Evolutionary conservation across 1,284 basidiomycete species (phyloP), one percentile per base, ranked within the genome.

Genomic region (Ustilago shanxiensis): DNA sequence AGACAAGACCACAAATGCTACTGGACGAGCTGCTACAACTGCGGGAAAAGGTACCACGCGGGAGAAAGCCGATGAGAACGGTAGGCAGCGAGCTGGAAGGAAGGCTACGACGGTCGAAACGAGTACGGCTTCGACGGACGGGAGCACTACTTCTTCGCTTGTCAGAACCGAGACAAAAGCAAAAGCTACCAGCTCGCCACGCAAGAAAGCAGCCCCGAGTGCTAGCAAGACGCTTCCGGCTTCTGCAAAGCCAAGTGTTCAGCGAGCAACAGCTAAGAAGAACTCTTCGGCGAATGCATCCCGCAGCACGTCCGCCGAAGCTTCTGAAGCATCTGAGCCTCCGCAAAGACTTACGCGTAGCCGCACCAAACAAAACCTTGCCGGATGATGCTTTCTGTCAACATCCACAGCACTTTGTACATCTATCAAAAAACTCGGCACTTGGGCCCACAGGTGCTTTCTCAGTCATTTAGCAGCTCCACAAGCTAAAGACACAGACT

Each of bases 361-460:
- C 45, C 67, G 68, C 37, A 76, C 67, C 33, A 71, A 63, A 22
- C 64, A 76, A 37, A 65, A 76, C 14, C 57, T 75, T 13, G 55
- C 49, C 22, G 66, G 58, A 7, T 74, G 59, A 69, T 18, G 22
- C 7, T 24, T 16, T 28, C 11, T 20, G 35, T 45, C 3, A n/a
- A 28, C 33, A 33, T 24, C 11, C 39, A 45, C 31, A 13, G 20
- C 47, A 45, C 16, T 47, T 22, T 47, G 53, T 52, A 52, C 33
- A n/a, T 20, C 26, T 22, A 20, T 33, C 47, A 26, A n/a, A n/a
- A n/a, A n/a, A n/a, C n/a, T n/a, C n/a, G n/a, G n/a, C n/a, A n/a
- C n/a, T n/a, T n/a, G n/a, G n/a, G n/a, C n/a, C n/a, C n/a, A n/a
- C n/a, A n/a, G n/a, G n/a, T n/a, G n/a, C n/a, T n/a, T n/a, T n/a